phyloP scores from a whole-genome alignment of 805 yeast species.

The Torulaspora delbrueckii region DNA sequence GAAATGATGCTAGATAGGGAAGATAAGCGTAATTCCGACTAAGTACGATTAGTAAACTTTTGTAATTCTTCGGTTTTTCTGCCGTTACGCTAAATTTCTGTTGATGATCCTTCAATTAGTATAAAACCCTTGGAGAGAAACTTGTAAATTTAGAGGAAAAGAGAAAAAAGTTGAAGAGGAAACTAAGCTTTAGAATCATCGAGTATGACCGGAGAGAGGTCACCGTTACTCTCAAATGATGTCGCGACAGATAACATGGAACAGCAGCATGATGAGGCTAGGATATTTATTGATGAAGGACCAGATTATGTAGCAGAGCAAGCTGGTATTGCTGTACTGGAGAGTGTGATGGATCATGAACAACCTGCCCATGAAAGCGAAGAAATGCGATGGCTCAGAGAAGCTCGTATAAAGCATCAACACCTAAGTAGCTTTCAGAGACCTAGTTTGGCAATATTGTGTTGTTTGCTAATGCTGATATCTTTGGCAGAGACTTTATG shows the following conservation, averaged over 20 bases:
- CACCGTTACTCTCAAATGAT: conserved; percentile 1
- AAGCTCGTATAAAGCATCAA: conserved; percentile 43
- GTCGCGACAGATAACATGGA: background rate
- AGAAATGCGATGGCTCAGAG: conserved; percentile 41
- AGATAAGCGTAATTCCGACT: background rate
- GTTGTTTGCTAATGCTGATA: conserved; percentile 39
- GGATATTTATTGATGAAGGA: conserved; percentile 15
- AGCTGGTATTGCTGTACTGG: conserved; percentile 17
- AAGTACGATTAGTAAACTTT: background rate
- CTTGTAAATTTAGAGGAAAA: background rate
- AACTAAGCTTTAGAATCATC: background rate
- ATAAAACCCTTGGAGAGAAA: background rate
- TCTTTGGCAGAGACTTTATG: conserved; percentile 41
- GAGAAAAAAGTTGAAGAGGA: background rate
- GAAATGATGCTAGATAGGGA: background rate
- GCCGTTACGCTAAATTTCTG: background rate
- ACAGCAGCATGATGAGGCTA: background rate
- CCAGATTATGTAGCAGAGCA: conserved; percentile 24
- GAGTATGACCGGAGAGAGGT: conserved; percentile 4
- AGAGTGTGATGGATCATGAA: conserved; percentile 11
- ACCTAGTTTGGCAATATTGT: conserved; percentile 52
- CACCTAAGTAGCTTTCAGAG: conserved; percentile 48
- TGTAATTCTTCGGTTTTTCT: background rate
- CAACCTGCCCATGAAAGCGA: conserved; percentile 12
- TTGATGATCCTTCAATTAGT: background rate